These are phyloP conservation scores for carrot (Daucus carota) DNA, from an alignment of 129 eudicot genomes.

Conservation along the genomic window DNA sequence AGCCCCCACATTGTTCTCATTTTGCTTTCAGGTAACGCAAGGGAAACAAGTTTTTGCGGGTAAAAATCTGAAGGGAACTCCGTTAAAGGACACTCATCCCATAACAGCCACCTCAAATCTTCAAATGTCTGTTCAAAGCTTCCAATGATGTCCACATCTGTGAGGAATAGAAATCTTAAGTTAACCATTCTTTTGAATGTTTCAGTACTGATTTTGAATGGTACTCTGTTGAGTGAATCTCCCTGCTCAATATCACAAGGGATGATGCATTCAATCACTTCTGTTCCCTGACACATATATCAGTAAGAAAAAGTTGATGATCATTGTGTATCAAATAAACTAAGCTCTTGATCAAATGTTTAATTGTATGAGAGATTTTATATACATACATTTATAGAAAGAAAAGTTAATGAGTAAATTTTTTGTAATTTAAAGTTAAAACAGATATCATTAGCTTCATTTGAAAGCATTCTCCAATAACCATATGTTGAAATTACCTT, in stretches of 20 bases:
- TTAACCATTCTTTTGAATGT: slow-evolving; percentile 6
- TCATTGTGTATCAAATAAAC: background rate
- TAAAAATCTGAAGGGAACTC: background rate
- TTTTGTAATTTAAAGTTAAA: background rate
- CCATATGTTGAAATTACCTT: background rate
- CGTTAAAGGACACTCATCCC: background rate
- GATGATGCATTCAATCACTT: background rate
- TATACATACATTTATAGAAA: background rate
- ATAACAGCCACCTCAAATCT: background rate
- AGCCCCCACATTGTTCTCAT: background rate
- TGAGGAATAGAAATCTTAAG: background rate
- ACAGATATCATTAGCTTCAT: background rate
- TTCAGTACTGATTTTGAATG: background rate
- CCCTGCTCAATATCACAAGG: background rate
- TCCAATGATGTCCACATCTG: background rate
- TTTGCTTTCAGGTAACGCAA: background rate
- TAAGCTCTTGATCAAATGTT: background rate
- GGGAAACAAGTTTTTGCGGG: slow-evolving; percentile 1
- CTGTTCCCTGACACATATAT: slow-evolving; percentile 4
- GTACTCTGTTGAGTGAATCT: background rate
- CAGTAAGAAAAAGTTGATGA: background rate
- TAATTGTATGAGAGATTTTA: too few species aligned
- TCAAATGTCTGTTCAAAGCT: background rate
- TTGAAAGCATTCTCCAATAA: background rate
- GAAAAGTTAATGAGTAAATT: background rate